phyloP scores from a whole-genome alignment of 208 protist genomes.

The Trypanosoma scelopori region DNA sequence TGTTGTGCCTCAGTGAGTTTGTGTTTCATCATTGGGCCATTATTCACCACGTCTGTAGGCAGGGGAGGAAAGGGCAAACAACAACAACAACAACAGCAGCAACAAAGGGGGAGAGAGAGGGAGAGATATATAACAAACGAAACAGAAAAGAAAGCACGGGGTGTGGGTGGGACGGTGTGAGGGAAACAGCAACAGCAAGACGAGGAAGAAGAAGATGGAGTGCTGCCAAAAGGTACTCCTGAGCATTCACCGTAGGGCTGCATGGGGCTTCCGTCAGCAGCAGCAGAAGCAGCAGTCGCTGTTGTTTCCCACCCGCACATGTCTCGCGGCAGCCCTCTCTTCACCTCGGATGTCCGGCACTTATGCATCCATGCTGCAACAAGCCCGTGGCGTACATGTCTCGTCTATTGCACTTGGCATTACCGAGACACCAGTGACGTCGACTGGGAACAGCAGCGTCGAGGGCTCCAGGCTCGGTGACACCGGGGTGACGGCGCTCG shows the following conservation, averaged over 20 bases:
- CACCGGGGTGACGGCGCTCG: constrained; percentile 56
- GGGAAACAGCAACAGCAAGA: constrained; percentile 4
- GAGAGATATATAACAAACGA: not conserved
- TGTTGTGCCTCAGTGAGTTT: not conserved
- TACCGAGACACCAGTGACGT: not conserved
- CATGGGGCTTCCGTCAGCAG: no score
- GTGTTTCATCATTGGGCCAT: not conserved
- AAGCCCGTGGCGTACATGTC: not conserved
- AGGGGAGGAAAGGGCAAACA: not conserved
- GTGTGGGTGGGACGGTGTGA: no score
- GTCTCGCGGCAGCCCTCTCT: no score
- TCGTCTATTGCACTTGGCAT: constrained; percentile 5
- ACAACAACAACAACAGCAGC: not conserved
- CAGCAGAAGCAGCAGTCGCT: no score
- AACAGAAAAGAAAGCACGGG: constrained; percentile 17
- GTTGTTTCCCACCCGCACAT: no score
- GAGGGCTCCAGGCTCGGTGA: not conserved
- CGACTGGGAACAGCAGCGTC: not conserved
- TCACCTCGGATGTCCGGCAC: no score
- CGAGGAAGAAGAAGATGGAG: not conserved
- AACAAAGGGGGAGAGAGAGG: not conserved
- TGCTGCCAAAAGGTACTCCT: no score
- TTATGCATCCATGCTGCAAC: no score
- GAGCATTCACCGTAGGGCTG: no score
- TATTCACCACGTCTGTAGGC: not conserved